A percentile compares a stretch with the other conserved stretches of the same genome.
Conservation (phyloP, 192 early-diverging fungal genomes). For the Backusella australiensis region DNA sequence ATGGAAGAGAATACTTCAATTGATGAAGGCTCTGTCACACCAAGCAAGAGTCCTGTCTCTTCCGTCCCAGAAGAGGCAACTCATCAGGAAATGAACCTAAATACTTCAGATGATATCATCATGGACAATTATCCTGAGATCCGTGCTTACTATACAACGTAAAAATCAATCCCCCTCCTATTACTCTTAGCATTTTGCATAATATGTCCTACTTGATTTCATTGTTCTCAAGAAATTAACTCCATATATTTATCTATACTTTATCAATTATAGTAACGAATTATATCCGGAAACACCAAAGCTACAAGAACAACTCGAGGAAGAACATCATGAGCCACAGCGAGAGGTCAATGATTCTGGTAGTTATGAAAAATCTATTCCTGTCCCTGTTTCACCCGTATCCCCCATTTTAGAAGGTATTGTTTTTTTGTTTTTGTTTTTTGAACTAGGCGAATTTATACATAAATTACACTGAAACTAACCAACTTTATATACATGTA, state of each 20-base stretch:
- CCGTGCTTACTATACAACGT: conserved; percentile 29
- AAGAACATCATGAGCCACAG: neutral
- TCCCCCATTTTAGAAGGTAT: neutral
- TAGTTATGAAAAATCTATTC: neutral
- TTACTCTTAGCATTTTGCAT: neutral
- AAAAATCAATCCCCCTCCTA: neutral
- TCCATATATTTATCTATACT: neutral
- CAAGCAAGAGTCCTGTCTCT: neutral
- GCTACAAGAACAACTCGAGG: neutral
- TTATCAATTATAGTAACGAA: neutral
- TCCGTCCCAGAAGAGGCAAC: neutral
- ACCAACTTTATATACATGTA: neutral
- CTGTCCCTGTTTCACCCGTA: neutral
- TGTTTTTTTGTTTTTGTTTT: neutral
- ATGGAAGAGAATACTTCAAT: neutral
- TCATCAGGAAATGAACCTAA: neutral
- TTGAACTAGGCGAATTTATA: neutral
- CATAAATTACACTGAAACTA: neutral
- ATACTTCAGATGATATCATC: neutral
- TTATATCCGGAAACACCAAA: neutral
- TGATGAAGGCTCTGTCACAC: neutral
- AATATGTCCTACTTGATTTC: neutral
- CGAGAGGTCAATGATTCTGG: neutral
- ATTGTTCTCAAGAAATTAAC: neutral
- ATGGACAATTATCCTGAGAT: conserved; percentile 20